Evolutionary conservation across 164 flowering plant species (phyloP), one percentile per base, ranked within the genome.

Genomic region (Euptelea pleiosperma): DNA sequence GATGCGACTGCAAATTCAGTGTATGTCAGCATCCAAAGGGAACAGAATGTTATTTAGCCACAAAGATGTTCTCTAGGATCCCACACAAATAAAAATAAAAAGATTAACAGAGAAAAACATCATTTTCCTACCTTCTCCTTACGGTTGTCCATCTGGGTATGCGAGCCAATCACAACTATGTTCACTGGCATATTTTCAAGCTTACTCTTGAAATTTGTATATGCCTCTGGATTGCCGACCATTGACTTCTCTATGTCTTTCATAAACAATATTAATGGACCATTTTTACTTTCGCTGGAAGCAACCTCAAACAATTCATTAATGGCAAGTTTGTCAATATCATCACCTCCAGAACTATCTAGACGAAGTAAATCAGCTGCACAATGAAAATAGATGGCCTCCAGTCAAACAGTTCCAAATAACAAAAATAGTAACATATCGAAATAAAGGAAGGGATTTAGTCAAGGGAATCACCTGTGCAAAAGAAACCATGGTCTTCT

Each of bases 201-300:
- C 70, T 76, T 83, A 58, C 52, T 61, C 67, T 72, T 86, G 33
- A 91, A 72, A 36, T 75, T 55, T 10, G 80, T 26, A 65, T 63
- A 74, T 47, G 76, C 77, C 41, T 85, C 98, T 5, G 67, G 50
- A 54, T 77, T 79, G 39, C 82, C 89, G 1, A 60, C 74, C 62
- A 86, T 43, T 24, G 79, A 77, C 72, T 91, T 91, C 54, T 91
- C 96, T n/a, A 80, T 68, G 45, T 91, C 98, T 77, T 91, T 91
- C 43, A 87, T n/a, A 44, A 87, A 85, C 71, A 90, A 46, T 64
- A 90, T 78, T 15, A 90, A 56, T 8, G 90, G 71, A 39, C 64
- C 60, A 35, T 36, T 78, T 79, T 79, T 78, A 63, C 89, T 81
- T 66, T 83, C 90, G 56, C 58, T 59, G 8, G 70, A 69, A 40